phyloP scores from a whole-genome alignment of 2,329 filamentous ascomycete genomes.

The Sporothrix brunneoviolacea region DNA sequence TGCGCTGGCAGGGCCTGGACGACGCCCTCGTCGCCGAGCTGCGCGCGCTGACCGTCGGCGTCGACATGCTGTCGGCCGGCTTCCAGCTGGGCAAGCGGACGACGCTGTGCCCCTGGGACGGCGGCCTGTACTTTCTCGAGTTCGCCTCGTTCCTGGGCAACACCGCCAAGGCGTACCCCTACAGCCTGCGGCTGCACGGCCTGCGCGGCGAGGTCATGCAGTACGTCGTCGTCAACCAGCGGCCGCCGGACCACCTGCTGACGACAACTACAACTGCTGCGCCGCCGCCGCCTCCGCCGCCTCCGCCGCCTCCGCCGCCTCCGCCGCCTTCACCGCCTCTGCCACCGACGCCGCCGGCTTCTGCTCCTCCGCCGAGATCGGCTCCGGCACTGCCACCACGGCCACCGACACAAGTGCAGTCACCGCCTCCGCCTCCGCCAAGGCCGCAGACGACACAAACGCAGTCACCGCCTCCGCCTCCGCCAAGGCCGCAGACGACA shows the following conservation, averaged over 20 bases:
- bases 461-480: neutral
- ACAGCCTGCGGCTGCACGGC: constrained; percentile 1
- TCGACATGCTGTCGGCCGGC: constrained; percentile 9
- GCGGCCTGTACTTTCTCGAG: constrained; percentile 6
- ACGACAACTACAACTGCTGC: neutral
- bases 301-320: too few species aligned
- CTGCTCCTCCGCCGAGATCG: neutral
- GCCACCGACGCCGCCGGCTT: neutral
- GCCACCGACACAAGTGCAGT: neutral
- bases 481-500: neutral
- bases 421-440: neutral
- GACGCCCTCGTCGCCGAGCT: constrained; percentile 1
- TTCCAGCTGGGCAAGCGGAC: constrained; percentile 7
- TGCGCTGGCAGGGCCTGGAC: constrained; percentile 6
- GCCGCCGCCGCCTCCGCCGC: neutral
- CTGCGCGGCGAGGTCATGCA: constrained; percentile 6
- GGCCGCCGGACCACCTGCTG: neutral
- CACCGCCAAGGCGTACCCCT: constrained; percentile 8
- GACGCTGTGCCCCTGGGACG: constrained; percentile 9
- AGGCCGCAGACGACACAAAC: neutral
- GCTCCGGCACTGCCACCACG: neutral
- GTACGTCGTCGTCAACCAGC: constrained; percentile 2
- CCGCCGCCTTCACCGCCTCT: too few species aligned
- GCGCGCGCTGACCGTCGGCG: constrained; percentile 5
- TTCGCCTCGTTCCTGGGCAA: constrained; percentile 5